Base-by-base conservation (phyloP, 2,329 filamentous ascomycete species). In the Alternaria novae-zelandiae region DNA sequence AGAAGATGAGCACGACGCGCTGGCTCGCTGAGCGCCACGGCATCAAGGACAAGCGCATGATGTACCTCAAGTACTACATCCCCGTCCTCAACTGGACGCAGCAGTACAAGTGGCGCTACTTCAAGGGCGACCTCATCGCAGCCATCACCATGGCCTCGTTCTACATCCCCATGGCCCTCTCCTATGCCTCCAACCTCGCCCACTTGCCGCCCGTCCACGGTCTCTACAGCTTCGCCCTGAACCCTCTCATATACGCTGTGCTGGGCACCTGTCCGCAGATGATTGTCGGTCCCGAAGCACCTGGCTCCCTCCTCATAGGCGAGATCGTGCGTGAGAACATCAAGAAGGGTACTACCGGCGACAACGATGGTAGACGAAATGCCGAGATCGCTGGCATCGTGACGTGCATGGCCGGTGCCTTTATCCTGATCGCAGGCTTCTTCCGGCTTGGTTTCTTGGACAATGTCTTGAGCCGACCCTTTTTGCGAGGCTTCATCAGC, bases 101-200 rank as follows among this genome's bases (percentile, higher is more conserved):
- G 56, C 93, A 97, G 81, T 99, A 99, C 81, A 89, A 87, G 71
- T 90, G 89, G 86, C 87, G 88, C 4, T 97, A 92, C 80, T 80
- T 98, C 51, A 88, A 90, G 71, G 96, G 96, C 51, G 96, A 99
- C 79, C 82, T 98, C 17, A 85, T 97, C 13, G 91, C 95, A 9
- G 94, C 95, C 53, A 79, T 98, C 66, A 98, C 96, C n/a, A 91
- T 99, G 83, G 93, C 95, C n/a, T 97, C 94, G 25, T 96, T 99
- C 83, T 99, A 99, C 79, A 91, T 99, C 41, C 96, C 96, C 55
- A 97, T 99, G 94, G 91, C 94, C 0, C 87, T 99, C 13, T 98
- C 96, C 0, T 91, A 96, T 68, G 94, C 96, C 59, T 89, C 93
- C 44, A 98, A 98, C 76, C 89, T 99, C 45, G 94, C 91, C 6